These are phyloP conservation scores for Claviceps sp. DNA, from an alignment of 2,329 filamentous ascomycete genomes.

Conservation along the genomic window DNA sequence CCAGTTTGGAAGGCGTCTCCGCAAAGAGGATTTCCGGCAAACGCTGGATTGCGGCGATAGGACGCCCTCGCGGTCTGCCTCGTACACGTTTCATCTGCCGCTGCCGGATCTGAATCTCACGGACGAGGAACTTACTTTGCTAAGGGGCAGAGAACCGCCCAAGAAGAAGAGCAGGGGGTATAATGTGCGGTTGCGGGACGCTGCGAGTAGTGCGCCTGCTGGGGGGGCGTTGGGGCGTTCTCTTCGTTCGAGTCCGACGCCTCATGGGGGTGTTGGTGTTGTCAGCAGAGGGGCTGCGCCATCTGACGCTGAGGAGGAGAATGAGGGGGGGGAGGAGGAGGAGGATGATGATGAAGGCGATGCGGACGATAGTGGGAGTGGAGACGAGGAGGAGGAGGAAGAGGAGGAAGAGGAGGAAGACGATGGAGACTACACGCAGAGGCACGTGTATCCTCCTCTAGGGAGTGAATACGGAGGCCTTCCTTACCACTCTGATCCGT, in stretches of 20 bases:
- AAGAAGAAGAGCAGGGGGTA: slow-evolving; percentile 25
- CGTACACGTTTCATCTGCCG: slow-evolving; percentile 19
- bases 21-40: slow-evolving; percentile 21
- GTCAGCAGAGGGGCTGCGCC: slow-evolving; percentile 6
- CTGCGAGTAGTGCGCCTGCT: slow-evolving; percentile 10
- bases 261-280: neutral
- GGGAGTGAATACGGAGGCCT: neutral
- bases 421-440: slow-evolving; percentile 12
- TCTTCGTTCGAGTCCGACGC: slow-evolving; percentile 5
- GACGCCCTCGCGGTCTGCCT: slow-evolving; percentile 18
- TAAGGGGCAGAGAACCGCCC: slow-evolving; percentile 21
- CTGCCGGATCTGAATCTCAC: slow-evolving; percentile 22
- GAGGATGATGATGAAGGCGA: slow-evolving; percentile 12
- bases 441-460: slow-evolving; percentile 10
- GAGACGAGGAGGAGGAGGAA: slow-evolving; percentile 14
- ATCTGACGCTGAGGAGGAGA: slow-evolving; percentile 7
- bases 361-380: slow-evolving; percentile 12
- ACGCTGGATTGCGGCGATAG: slow-evolving; percentile 22
- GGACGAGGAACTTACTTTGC: slow-evolving; percentile 20
- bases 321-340: slow-evolving; percentile 10
- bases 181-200: slow-evolving; percentile 18
- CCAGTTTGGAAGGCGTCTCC: slow-evolving; percentile 38
- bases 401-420: slow-evolving; percentile 10
- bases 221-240: slow-evolving; percentile 7
- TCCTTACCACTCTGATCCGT: neutral